Percentiles rank a stretch among this genome's conserved stretches.
Evolutionary conservation across 768 basidiomycete species (phyloP).

Genomic region (Lentinus brumalis): DNA sequence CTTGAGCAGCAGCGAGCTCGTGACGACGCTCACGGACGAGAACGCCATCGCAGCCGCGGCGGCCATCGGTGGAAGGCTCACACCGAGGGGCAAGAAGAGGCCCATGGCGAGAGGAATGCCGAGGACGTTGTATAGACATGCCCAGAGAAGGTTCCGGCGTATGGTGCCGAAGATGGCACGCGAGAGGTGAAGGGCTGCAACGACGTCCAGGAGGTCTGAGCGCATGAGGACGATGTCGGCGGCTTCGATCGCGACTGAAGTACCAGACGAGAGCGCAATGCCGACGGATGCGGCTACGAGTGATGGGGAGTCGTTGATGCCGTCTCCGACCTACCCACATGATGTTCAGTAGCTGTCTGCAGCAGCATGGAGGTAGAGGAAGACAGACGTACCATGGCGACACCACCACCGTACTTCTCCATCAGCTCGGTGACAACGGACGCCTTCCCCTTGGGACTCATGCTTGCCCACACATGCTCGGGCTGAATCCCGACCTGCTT

Average conservation of each 20-base stretch:
- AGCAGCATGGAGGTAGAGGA: not conserved
- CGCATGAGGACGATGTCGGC: conserved; percentile 99
- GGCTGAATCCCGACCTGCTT: conserved; percentile 84
- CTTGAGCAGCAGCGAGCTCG: conserved; percentile 81
- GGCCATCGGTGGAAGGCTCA: conserved; percentile 97
- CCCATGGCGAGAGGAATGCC: conserved; percentile 99
- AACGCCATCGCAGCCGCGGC: conserved; percentile 99
- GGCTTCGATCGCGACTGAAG: conserved; percentile 96
- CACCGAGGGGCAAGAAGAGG: conserved; percentile 84
- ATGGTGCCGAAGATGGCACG: conserved; percentile 88
- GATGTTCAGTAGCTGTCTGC: not conserved
- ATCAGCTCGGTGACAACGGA: conserved; percentile 80
- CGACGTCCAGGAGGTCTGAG: conserved; percentile 94
- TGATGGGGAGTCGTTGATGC: conserved; percentile 98
- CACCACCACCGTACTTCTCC: conserved; percentile 66
- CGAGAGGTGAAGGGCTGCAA: conserved; percentile 92
- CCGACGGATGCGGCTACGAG: conserved; percentile 95
- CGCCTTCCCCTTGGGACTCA: conserved; percentile 97
- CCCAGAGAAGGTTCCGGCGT: conserved; percentile 92
- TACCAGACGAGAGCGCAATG: conserved; percentile 94
- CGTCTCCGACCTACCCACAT: conserved; percentile 82
- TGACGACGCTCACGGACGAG: conserved; percentile 94
- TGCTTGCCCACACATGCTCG: conserved; percentile 85
- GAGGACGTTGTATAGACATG: conserved; percentile 90
- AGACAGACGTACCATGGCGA: conserved; percentile 78